These are phyloP conservation scores for Alternaria panax DNA, from an alignment of 2,329 filamentous ascomycete genomes.

Conservation along the genomic window DNA sequence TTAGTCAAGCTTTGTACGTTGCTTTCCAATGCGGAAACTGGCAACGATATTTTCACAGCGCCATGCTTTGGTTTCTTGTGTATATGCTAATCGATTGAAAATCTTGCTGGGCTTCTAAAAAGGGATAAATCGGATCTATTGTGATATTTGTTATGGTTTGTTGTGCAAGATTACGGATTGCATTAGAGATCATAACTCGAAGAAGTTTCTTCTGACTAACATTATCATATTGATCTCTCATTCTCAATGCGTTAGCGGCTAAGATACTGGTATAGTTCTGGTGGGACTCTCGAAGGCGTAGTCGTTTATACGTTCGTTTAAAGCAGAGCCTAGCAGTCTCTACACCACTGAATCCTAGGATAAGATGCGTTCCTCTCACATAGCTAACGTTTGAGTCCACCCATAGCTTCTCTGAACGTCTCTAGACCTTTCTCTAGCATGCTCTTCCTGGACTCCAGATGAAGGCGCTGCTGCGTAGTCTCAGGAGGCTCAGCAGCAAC, in stretches of 20 bases:
- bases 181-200: not conserved
- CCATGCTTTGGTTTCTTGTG: not conserved
- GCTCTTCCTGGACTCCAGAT: conserved; percentile 38
- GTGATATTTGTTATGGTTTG: not conserved
- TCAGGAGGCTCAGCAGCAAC: conserved; percentile 48
- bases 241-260: not conserved
- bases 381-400: conserved; percentile 20
- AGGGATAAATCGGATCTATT: not conserved
- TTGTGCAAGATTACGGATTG: not conserved
- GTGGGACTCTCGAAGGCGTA: not conserved
- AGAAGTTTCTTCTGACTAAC: not conserved
- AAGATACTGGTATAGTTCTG: not conserved
- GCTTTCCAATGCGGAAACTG: not conserved
- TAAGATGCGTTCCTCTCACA: not conserved
- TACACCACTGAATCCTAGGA: not conserved
- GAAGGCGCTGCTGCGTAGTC: conserved; percentile 33
- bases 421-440: conserved; percentile 49
- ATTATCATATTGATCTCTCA: not conserved
- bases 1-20: not conserved
- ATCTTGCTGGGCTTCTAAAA: not conserved
- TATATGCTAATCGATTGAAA: not conserved
- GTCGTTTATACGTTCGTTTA: not conserved
- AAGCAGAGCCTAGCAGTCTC: not conserved
- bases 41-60: not conserved
- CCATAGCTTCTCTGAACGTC: conserved; percentile 42